Percentiles rank a stretch among this genome's conserved stretches.
Evolutionary conservation across 2,329 filamentous ascomycete genomes (phyloP).

Genomic region (Xylogone sp.): DNA sequence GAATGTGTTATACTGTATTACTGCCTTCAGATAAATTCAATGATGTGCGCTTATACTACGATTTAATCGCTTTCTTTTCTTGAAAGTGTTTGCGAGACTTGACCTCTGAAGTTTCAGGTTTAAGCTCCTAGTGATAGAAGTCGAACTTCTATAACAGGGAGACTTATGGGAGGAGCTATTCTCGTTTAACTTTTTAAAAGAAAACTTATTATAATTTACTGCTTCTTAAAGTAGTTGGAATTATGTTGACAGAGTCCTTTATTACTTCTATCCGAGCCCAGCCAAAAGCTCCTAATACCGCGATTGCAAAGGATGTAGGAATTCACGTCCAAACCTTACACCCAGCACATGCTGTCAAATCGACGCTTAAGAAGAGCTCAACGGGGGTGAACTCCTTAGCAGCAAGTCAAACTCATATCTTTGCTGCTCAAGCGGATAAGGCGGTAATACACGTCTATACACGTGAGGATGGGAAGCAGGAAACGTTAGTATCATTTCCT

Average conservation of each 20-base stretch:
- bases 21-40: no score
- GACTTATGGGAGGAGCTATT: no score
- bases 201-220: no score
- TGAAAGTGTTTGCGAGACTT: no score
- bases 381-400: slow-evolving; percentile 76
- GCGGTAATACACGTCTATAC: slow-evolving; percentile 92
- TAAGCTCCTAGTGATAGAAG: no score
- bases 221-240: no score
- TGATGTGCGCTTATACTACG: no score
- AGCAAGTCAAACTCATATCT: slow-evolving; percentile 77
- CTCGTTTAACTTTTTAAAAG: no score
- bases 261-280: slow-evolving; percentile 55
- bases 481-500: slow-evolving; percentile 81
- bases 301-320: slow-evolving; percentile 72
- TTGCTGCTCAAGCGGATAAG: slow-evolving; percentile 87
- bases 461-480: slow-evolving; percentile 77
- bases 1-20: no score
- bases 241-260: slow-evolving; percentile 58
- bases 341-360: slow-evolving; percentile 69
- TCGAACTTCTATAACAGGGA: no score
- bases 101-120: no score
- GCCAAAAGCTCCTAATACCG: slow-evolving; percentile 57
- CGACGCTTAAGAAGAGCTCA: slow-evolving; percentile 88
- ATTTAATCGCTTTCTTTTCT: no score
- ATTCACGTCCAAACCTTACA: slow-evolving; percentile 83